Conservation (phyloP, 1,284 basidiomycete species). For the Puccinia polysora region DNA sequence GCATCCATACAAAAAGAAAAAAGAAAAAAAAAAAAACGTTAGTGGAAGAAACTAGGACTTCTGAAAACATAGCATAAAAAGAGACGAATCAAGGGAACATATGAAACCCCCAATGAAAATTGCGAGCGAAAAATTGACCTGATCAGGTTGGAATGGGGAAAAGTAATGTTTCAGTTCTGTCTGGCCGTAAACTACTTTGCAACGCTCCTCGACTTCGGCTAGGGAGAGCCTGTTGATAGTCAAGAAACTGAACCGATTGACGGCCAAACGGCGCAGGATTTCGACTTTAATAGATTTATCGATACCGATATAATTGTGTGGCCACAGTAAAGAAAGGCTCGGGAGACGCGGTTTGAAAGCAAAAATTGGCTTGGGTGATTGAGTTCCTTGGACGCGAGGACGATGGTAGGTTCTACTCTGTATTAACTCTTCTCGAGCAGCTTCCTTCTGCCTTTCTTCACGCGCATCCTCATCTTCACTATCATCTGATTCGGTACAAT, state of each 20-base stretch:
- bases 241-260: conserved; percentile 27
- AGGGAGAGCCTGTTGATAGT: conserved; percentile 31
- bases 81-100: neutral
- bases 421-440: conserved; percentile 40
- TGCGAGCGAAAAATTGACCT: conserved; percentile 16
- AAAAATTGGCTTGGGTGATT: neutral
- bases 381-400: neutral
- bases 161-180: conserved; percentile 36
- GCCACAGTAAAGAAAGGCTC: conserved; percentile 33
- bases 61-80: no score
- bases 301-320: conserved; percentile 38
- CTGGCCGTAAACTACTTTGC: conserved; percentile 20
- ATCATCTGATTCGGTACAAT: conserved; percentile 29
- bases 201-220: conserved; percentile 18
- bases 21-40: neutral
- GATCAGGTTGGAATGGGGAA: conserved; percentile 23
- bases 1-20: neutral
- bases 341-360: conserved; percentile 2
- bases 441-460: conserved; percentile 40
- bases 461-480: conserved; percentile 42
- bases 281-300: conserved; percentile 42
- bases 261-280: conserved; percentile 25
- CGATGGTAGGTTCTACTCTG: conserved; percentile 9
- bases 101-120: neutral
- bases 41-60: no score